Conservation (phyloP, 345 rosid species). For the Brassica napus region Da-Ae NC_063440.1:13823001-13823500, state of each 20-base stretch:
- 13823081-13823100: neutral
- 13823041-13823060: slow-evolving; percentile 49
- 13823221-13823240: neutral
- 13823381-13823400: slow-evolving; percentile 36
- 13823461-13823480: slow-evolving; percentile 48
- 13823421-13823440: slow-evolving; percentile 41
- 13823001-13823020: slow-evolving; percentile 51
- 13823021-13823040: slow-evolving; percentile 46
- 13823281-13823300: slow-evolving; percentile 43
- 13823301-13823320: slow-evolving; percentile 31
- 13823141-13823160: neutral
- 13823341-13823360: slow-evolving; percentile 28
- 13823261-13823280: neutral
- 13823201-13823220: slow-evolving; percentile 20
- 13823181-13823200: slow-evolving; percentile 9
- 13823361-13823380: slow-evolving; percentile 47
- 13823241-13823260: neutral
- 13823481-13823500: slow-evolving; percentile 41
- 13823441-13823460: slow-evolving; percentile 52
- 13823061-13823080: slow-evolving; percentile 50
- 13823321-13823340: slow-evolving; percentile 40
- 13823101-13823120: neutral
- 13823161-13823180: slow-evolving; percentile 23
- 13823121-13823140: neutral
- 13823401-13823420: slow-evolving; percentile 45